These are phyloP conservation scores for Capillidium heterosporum DNA, from an alignment of 371 early-diverging fungal genomes.

Conservation along the genomic window DNA sequence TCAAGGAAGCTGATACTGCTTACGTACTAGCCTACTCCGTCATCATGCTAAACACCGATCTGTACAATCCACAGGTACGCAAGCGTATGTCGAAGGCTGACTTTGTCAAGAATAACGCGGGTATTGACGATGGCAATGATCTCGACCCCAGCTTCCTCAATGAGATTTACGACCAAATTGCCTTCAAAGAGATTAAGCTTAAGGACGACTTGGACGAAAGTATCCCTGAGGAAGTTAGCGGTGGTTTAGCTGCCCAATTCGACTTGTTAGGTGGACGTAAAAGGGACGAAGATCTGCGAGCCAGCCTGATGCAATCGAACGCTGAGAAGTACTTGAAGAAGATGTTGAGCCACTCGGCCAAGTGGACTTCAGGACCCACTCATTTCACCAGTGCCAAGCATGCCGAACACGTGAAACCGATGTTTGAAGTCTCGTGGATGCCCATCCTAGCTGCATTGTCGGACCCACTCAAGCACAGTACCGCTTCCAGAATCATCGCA, in stretches of 20 bases:
- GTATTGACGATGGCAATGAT: constrained; percentile 74
- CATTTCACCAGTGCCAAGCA: constrained; percentile 51
- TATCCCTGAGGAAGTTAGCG: neutral
- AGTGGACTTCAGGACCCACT: constrained; percentile 19
- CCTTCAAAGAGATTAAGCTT: constrained; percentile 73
- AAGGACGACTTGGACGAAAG: constrained; percentile 61
- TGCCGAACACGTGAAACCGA: constrained; percentile 71
- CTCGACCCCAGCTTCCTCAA: constrained; percentile 44
- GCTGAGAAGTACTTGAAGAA: neutral
- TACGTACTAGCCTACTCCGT: constrained; percentile 88
- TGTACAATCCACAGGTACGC: constrained; percentile 76
- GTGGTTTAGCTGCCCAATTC: neutral
- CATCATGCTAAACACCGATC: constrained; percentile 92
- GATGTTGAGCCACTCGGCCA: constrained; percentile 6
- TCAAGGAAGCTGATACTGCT: constrained; percentile 71
- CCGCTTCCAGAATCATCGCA: constrained; percentile 44
- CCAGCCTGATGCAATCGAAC: neutral
- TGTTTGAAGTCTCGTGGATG: constrained; percentile 89
- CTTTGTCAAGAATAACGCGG: constrained; percentile 62
- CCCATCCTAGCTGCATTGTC: constrained; percentile 65
- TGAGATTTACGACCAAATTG: constrained; percentile 65
- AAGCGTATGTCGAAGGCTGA: constrained; percentile 53
- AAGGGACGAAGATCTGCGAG: neutral
- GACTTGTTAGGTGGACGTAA: neutral
- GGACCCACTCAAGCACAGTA: constrained; percentile 67